These are phyloP conservation scores for Emydomyces testavorans DNA, from an alignment of 2,329 filamentous ascomycete genomes.

Conservation along the genomic window DNA sequence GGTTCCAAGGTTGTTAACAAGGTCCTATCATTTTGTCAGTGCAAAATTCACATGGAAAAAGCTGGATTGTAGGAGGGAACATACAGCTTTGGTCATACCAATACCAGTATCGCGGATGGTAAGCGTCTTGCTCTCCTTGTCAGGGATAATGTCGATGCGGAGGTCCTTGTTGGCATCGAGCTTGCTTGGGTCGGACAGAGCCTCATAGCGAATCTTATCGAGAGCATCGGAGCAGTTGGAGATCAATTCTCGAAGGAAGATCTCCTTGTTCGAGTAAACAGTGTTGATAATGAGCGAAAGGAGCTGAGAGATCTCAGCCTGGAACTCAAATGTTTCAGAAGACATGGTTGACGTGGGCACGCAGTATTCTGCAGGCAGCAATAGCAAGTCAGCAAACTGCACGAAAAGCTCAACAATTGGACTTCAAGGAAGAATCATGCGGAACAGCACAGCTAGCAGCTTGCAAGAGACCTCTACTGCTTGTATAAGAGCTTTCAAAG, in stretches of 20 bases:
- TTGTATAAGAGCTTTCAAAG: too few species aligned
- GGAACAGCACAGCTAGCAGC: background rate
- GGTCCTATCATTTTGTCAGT: conserved; percentile 48
- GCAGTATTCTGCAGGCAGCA: conserved; percentile 15
- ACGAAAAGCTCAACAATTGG: background rate
- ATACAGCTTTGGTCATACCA: conserved; percentile 99
- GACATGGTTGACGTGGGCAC: conserved; percentile 54
- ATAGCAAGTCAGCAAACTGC: background rate
- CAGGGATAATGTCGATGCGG: conserved; percentile 95
- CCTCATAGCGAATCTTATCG: conserved; percentile 99
- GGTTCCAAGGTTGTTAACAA: conserved; percentile 99
- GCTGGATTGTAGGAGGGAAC: conserved; percentile 30
- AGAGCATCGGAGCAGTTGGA: conserved; percentile 98
- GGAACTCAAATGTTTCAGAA: conserved; percentile 95
- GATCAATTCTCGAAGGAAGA: conserved; percentile 96
- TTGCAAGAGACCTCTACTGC: background rate
- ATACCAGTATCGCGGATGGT: conserved; percentile 98
- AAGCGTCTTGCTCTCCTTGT: conserved; percentile 95
- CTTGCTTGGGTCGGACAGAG: conserved; percentile 92
- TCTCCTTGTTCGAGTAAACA: conserved; percentile 99
- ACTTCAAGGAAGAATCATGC: background rate
- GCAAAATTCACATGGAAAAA: background rate
- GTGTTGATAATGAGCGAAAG: conserved; percentile 99
- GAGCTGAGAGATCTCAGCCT: conserved; percentile 99
- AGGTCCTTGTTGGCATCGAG: conserved; percentile 96